phyloP scores from a whole-genome alignment of 1,284 basidiomycete genomes.

The Pholiota adiposa region DNA sequence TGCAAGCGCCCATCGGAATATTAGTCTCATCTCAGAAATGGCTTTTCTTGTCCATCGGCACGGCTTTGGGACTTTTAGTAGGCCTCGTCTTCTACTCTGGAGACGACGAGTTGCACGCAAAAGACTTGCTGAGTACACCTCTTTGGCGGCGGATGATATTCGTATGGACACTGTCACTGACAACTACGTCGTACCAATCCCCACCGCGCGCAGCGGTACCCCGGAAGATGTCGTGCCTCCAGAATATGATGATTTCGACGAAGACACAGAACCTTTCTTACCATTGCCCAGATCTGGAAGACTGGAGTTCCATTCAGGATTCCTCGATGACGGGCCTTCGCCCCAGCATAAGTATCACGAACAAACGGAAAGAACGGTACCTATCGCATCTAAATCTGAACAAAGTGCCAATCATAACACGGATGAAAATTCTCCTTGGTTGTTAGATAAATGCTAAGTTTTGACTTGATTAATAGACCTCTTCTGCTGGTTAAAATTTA shows the following conservation, averaged over 20 bases:
- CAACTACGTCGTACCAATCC: constrained; percentile 12
- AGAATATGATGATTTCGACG: neutral
- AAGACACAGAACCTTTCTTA: constrained; percentile 45
- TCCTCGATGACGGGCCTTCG: constrained; percentile 64
- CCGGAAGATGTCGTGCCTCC: neutral
- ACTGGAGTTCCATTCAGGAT: constrained; percentile 61
- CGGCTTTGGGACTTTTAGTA: constrained; percentile 58
- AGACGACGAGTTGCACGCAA: constrained; percentile 53
- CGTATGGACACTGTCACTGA: constrained; percentile 66
- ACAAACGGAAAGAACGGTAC: constrained; percentile 3
- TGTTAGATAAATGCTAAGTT: neutral
- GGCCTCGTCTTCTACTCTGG: constrained; percentile 68
- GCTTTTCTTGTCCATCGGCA: constrained; percentile 76
- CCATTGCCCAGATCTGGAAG: constrained; percentile 31
- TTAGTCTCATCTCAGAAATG: constrained; percentile 79
- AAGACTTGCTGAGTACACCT: constrained; percentile 61
- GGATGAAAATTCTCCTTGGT: constrained; percentile 1
- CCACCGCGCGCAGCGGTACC: neutral
- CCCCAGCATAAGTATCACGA: constrained; percentile 62
- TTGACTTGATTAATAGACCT: neutral
- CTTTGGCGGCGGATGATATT: constrained; percentile 69
- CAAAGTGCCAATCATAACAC: neutral
- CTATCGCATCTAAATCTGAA: neutral
- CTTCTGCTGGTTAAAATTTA: no score
- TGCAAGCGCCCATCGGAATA: constrained; percentile 48